A percentile compares a stretch with the other conserved stretches of the same genome.
phyloP scores from a whole-genome alignment of 805 yeast species.

The Diddensiella transvaalensis region DNA sequence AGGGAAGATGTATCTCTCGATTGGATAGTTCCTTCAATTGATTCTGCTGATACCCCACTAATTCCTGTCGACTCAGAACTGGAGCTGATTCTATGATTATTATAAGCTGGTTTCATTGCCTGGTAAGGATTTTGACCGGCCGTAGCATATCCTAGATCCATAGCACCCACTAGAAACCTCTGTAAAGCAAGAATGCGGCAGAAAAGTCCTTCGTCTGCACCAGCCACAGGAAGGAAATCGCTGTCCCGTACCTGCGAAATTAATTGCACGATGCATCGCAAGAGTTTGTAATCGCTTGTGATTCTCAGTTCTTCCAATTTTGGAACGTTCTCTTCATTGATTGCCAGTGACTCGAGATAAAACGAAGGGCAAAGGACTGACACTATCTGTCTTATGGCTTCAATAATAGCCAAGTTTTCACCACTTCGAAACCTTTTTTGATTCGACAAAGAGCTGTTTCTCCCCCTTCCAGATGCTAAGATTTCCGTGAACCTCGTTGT shows the following conservation, averaged over 20 bases:
- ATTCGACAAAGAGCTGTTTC: background rate
- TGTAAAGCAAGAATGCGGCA: constrained; percentile 15
- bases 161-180: constrained; percentile 12
- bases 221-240: constrained; percentile 21
- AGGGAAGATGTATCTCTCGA: constrained; percentile 1
- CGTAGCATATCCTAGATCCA: background rate
- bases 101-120: background rate
- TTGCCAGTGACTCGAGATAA: constrained; percentile 18
- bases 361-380: constrained; percentile 21
- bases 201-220: constrained; percentile 16
- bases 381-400: constrained; percentile 32
- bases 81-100: background rate
- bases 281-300: constrained; percentile 30
- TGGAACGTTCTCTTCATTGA: constrained; percentile 20
- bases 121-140: background rate
- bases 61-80: background rate
- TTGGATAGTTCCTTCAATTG: background rate
- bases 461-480: background rate
- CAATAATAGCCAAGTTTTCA: constrained; percentile 31
- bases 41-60: background rate
- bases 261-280: constrained; percentile 26
- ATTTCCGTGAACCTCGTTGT: constrained; percentile 22
- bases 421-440: constrained; percentile 10
- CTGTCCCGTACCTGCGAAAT: constrained; percentile 13
- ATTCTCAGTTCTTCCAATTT: constrained; percentile 34